Base-by-base conservation (phyloP, 441 rosid genomes). In the Biscutella laevigata region DNA sequence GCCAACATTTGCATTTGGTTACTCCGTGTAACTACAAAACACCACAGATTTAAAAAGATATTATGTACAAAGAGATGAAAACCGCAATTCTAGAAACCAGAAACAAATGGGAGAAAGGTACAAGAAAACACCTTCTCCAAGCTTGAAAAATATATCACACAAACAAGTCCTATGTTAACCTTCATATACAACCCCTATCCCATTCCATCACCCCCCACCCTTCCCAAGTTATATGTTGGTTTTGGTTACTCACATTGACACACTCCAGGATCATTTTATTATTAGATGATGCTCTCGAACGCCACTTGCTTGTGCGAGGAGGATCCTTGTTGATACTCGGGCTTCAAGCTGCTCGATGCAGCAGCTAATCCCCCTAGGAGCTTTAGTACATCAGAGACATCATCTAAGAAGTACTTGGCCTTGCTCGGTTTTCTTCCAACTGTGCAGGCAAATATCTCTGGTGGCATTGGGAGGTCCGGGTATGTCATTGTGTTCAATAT, bases 391-490 rank as follows among this genome's bases (percentile, higher is more conserved):
- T 73, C 85, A 2, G 72, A 57, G 10, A 71, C 74, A 46, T 67
- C 77, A 4, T 77, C 80, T 7, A 80, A 78, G 46, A 66, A 80
- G 67, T 80, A 80, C 55, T 73, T 75, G 40, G 86, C 82, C 61
- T 75, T 80, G 75, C 86, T 77, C 6, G 82, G 86, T 59, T 80
- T 80, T 51, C 70, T 71, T 33, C 86, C 86, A 13, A 75, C 79
- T 0, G 81, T 80, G 72, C 82, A 74, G 10, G 84, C 84, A 17
- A 76, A 74, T 16, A 79, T 72, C 64, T 77, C 83, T 11, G 79
- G 81, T 26, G 62, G 30, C 38, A 32, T 37, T 14, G 73, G 78
- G 43, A 72, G 63, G 16, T 78, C 68, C 1, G 76, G 72, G 63
- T 61, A 46, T 12, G 72, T 62, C 55, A 67, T 60, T 7, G 69